A percentile compares a stretch with the other conserved stretches of the same genome.
phyloP scores from a whole-genome alignment of 306 rosid species.

The Sesbania bispinosa region DNA sequence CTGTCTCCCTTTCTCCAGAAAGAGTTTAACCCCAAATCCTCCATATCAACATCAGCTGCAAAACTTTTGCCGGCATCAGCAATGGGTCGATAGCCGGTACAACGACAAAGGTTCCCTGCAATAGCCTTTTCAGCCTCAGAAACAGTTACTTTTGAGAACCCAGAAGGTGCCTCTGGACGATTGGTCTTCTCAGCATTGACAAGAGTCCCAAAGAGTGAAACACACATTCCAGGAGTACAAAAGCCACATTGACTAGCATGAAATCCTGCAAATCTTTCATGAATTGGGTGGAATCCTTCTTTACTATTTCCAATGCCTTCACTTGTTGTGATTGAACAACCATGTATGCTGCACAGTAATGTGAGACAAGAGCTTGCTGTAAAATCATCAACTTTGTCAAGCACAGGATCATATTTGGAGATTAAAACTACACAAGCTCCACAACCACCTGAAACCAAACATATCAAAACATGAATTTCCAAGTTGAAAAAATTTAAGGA shows the following conservation, averaged over 20 bases:
- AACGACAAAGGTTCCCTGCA: constrained; percentile 90
- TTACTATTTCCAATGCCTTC: constrained; percentile 84
- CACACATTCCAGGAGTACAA: constrained; percentile 94
- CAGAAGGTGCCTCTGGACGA: constrained; percentile 54
- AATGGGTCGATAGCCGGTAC: constrained; percentile 88
- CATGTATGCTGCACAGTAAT: constrained; percentile 63
- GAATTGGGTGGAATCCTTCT: constrained; percentile 81
- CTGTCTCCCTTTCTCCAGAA: constrained; percentile 69
- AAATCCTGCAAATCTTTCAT: constrained; percentile 75
- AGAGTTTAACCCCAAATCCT: constrained; percentile 83
- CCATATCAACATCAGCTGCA: constrained; percentile 77
- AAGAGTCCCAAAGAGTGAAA: constrained; percentile 70
- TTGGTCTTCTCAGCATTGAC: constrained; percentile 63
- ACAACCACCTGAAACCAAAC: constrained; percentile 75
- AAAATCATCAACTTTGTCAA: constrained; percentile 56
- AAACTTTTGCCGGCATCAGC: constrained; percentile 96
- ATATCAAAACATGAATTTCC: constrained; percentile 10
- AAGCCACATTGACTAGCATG: constrained; percentile 94
- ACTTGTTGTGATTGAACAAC: constrained; percentile 71
- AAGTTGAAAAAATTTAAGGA: not conserved
- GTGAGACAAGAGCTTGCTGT: constrained; percentile 86
- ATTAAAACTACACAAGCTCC: constrained; percentile 90
- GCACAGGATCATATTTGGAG: constrained; percentile 69
- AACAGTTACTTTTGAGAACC: constrained; percentile 74
- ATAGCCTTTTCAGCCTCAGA: constrained; percentile 77